A percentile compares a stretch with the other conserved stretches of the same genome.
phyloP scores from a whole-genome alignment of 768 basidiomycete species.

The Ramaria sp. region DNA sequence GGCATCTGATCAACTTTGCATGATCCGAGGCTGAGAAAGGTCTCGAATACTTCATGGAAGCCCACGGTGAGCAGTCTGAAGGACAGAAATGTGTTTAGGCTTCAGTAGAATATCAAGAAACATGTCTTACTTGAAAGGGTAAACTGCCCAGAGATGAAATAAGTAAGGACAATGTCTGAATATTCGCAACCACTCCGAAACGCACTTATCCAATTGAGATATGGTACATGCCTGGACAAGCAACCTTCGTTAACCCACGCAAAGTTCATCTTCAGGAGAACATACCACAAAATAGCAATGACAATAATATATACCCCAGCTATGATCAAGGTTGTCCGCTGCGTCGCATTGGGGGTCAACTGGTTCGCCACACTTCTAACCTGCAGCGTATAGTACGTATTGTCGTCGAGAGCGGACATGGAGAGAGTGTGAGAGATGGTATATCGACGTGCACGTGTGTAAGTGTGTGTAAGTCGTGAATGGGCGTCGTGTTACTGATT shows the following conservation, averaged over 20 bases:
- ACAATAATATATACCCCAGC: constrained; percentile 64
- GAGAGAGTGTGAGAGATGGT: not conserved
- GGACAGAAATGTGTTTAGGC: not conserved
- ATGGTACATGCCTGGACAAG: constrained; percentile 59
- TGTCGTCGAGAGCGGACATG: not conserved
- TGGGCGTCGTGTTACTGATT: not conserved
- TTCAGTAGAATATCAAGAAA: not conserved
- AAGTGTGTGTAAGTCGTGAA: no score
- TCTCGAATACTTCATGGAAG: constrained; percentile 62
- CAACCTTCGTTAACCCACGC: not conserved
- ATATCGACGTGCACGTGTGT: not conserved
- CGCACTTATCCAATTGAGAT: constrained; percentile 64
- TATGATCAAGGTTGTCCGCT: constrained; percentile 67
- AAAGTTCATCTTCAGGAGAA: not conserved
- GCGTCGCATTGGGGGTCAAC: constrained; percentile 61
- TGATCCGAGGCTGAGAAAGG: not conserved
- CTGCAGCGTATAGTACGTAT: not conserved
- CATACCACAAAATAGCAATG: constrained; percentile 76
- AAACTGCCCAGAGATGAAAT: constrained; percentile 38
- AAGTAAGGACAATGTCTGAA: not conserved
- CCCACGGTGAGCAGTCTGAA: constrained; percentile 75
- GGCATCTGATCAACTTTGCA: not conserved
- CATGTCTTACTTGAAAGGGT: constrained; percentile 78
- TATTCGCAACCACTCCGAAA: constrained; percentile 11
- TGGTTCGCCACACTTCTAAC: constrained; percentile 3